Evolutionary conservation across 345 rosid genomes (phyloP), one percentile per base, ranked within the genome.

Genomic region (Microthlaspi erraticum): DNA sequence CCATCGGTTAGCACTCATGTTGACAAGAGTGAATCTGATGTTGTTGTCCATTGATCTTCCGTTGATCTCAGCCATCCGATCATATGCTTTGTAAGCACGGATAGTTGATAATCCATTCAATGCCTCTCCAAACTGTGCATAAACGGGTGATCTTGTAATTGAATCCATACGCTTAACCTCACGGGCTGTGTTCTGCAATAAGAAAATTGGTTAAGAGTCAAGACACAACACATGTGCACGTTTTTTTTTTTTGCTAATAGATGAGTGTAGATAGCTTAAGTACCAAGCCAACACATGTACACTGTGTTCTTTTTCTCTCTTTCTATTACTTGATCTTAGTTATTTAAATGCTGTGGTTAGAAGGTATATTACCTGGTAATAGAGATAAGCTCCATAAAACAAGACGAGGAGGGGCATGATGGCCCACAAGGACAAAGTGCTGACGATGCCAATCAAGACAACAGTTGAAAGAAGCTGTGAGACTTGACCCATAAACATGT

Each of bases 71-170:
- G 98, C 96, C 98, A 94, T 94, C 57, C 97, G 87, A 50, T 92
- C 91, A 73, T 92, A 92, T 72, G 99, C 98, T 82, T 94, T 85
- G 74, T 94, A 94, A 63, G 99, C 99, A 68, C 99, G 99, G 45
- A 94, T 94, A 12, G 92, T 86, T 29, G 95, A 74, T 53, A 94
- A 66, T 18, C 99, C 99, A 80, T 94, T 94, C 72, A 94, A 75
- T 7, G 99, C 99, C 84, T 94, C 99, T 55, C 99, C 93, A 75
- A 94, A 94, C 66, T 94, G 99, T 39, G 99, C 99, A 81, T 94
- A 92, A 45, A 94, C 97, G 3, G 99, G 99, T 18, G 99, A 94
- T 86, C 99, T 87, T 39, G 88, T 78, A 50, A 88, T 68, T 36
- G 99, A 94, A 81, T 94, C 99, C 81, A 94, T 72, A 55, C 99